Evolutionary conservation across 345 rosid species (phyloP), one percentile per base, ranked within the genome.

Genomic region (Sonneratia caseolaris): DNA sequence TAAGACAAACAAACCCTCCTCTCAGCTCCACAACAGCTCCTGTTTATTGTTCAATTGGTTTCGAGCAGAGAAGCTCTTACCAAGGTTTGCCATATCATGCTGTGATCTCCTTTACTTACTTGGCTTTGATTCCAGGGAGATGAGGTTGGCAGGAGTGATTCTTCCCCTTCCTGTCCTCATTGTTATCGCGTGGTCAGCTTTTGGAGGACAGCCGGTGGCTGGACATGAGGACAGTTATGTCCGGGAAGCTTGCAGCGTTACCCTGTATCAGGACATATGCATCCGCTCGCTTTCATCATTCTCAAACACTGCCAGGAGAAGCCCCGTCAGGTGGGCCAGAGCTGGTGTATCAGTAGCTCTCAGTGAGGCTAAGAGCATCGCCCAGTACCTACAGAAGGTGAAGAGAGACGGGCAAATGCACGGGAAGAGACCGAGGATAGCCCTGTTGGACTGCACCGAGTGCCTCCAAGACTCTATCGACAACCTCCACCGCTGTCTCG

Each of bases 271-370:
- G 10, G 68, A 81, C 57, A 76, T 94, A 14, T 91, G 98, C 76
- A 64, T 90, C 70, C 78, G 43, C 51, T 81, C 97, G 22, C 82
- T 95, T 0, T 69, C 90, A 4, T 81, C 91, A 10, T 92, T 90
- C 79, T 86, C 97, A 13, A 76, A 64, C 53, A 40, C 53, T 0
- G 97, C 97, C 16, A 83, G 77, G 77, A 82, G 68, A 48, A 91
- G 88, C 74, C 91, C 92, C 0, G 84, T 85, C 83, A 84, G 19
- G 76, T 95, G 97, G 97, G 92, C 99, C 0, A 80, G 97, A 37
- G 97, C 89, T 0, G 96, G 92, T 27, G 96, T 92, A 19, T 87
- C 97, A 3, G 97, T 95, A 15, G 82, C 93, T 0, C 69, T 90
- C 47, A 64, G 79, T 0, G 91, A 90, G 80, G 86, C 79, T 74